These are phyloP conservation scores for Raphanus raphanistrum DNA, from an alignment of 345 rosid species.

Conservation along the genomic window DNA sequence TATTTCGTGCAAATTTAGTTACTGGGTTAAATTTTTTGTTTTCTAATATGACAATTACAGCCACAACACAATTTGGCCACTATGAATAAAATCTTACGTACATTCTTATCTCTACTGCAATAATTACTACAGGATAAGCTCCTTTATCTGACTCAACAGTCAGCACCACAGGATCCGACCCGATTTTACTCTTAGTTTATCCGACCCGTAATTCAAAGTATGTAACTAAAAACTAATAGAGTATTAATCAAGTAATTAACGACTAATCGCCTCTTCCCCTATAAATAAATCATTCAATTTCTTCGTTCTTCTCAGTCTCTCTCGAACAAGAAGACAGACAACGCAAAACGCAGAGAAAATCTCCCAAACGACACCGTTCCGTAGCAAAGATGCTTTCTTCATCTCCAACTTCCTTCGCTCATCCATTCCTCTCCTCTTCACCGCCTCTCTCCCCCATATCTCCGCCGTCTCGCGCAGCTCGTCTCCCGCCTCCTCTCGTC, in stretches of 20 bases:
- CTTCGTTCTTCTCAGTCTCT: background rate
- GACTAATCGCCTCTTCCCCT: background rate
- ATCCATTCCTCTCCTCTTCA: slow-evolving; percentile 15
- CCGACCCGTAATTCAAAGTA: background rate
- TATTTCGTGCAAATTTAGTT: background rate
- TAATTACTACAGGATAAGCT: background rate
- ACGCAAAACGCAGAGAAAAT: background rate
- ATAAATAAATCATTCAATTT: background rate
- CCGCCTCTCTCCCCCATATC: slow-evolving; percentile 22
- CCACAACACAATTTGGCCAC: slow-evolving; percentile 32
- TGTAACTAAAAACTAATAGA: background rate
- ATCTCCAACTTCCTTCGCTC: slow-evolving; percentile 17
- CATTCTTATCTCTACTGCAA: background rate
- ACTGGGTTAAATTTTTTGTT: background rate
- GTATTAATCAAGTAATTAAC: background rate
- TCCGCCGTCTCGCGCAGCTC: slow-evolving; percentile 4
- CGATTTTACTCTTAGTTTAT: background rate
- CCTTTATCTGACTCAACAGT: slow-evolving; percentile 37
- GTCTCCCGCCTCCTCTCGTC: background rate
- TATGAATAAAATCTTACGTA: background rate
- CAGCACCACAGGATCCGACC: slow-evolving; percentile 20
- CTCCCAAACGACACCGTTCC: slow-evolving; percentile 9
- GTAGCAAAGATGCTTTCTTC: slow-evolving; percentile 35
- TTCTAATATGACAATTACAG: slow-evolving; percentile 20
- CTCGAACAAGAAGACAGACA: background rate